These are phyloP conservation scores for Dendrobium catenatum DNA, from an alignment of 106 monocot species.

Conservation along the genomic window DNA sequence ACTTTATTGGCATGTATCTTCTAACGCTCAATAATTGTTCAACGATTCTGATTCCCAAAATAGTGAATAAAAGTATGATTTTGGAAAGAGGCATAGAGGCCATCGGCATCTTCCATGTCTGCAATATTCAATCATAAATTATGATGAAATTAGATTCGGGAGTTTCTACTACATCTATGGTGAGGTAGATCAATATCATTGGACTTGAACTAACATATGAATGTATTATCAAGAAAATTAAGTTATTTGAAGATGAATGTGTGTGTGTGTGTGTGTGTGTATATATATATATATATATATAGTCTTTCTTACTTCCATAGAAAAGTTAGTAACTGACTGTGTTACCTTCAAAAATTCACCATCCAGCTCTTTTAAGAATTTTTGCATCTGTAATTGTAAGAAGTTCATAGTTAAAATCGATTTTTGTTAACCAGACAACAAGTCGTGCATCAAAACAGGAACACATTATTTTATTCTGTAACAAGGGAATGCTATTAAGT, in stretches of 20 bases:
- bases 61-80: too few relatives aligned
- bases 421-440: not conserved
- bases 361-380: slow-evolving; percentile 64
- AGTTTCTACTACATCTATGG: too few relatives aligned
- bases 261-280: not conserved
- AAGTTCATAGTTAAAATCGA: not conserved
- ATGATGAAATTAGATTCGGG: too few relatives aligned
- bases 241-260: not conserved
- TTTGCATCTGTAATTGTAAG: slow-evolving; percentile 41
- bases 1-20: too few relatives aligned
- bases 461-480: not conserved
- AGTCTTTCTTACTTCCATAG: not conserved
- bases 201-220: too few relatives aligned
- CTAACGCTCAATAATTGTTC: too few relatives aligned
- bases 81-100: too few relatives aligned
- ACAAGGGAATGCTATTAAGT: not conserved
- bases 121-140: too few relatives aligned
- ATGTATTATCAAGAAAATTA: too few relatives aligned
- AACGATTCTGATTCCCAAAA: too few relatives aligned
- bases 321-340: not conserved
- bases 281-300: not conserved
- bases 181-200: too few relatives aligned
- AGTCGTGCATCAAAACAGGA: not conserved
- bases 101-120: too few relatives aligned
- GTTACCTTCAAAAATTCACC: slow-evolving; percentile 90